These are phyloP conservation scores for Penicillium antarcticum DNA, from an alignment of 495 filamentous ascomycete species.

Conservation along the genomic window DNA sequence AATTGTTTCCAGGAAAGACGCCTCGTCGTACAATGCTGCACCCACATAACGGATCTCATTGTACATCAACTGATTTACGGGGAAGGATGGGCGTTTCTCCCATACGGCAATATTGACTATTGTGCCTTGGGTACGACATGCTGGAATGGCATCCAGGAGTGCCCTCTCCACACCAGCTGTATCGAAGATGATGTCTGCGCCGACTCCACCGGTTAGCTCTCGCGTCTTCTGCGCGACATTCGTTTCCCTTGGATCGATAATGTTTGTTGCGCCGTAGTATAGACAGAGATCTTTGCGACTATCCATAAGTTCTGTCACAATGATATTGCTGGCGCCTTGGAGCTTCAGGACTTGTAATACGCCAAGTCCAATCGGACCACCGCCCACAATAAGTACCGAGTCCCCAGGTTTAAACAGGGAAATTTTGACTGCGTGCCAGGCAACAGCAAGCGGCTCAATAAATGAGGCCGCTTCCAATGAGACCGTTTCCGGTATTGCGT, in stretches of 20 bases:
- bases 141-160: conserved; percentile 46
- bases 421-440: conserved; percentile 57
- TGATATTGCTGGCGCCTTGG: conserved; percentile 47
- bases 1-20: conserved; percentile 54
- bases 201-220: conserved; percentile 45
- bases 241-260: conserved; percentile 53
- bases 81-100: conserved; percentile 49
- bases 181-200: conserved; percentile 56
- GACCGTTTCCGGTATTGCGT: conserved; percentile 17
- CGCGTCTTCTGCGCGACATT: conserved; percentile 45
- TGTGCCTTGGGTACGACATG: conserved; percentile 50
- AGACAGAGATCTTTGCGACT: conserved; percentile 47
- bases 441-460: conserved; percentile 58
- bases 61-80: conserved; percentile 47
- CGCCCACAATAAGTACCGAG: conserved; percentile 51
- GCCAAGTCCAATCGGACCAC: conserved; percentile 57
- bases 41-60: conserved; percentile 46
- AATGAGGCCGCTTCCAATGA: conserved; percentile 38
- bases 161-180: conserved; percentile 53
- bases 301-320: conserved; percentile 48
- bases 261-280: conserved; percentile 51
- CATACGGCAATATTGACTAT: conserved; percentile 63
- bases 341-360: conserved; percentile 53
- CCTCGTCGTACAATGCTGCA: conserved; percentile 51
- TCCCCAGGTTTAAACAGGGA: conserved; percentile 46